These are phyloP conservation scores for Plenodomus tracheiphilus DNA, from an alignment of 2,329 filamentous ascomycete genomes.

Conservation along the genomic window DNA sequence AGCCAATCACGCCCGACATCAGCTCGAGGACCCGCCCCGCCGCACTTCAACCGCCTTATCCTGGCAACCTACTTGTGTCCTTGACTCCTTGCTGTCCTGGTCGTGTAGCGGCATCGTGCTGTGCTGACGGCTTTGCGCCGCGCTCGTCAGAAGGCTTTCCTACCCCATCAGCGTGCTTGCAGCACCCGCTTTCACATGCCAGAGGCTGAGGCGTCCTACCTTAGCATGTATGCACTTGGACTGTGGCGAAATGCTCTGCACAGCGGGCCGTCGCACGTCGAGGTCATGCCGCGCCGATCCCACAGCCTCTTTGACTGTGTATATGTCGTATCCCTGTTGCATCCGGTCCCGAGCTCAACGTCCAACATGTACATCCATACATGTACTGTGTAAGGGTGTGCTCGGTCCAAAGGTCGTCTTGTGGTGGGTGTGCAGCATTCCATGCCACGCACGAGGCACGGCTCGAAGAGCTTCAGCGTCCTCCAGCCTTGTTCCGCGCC, in stretches of 20 bases:
- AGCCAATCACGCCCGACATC: conserved; percentile 31
- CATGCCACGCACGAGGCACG: too few relatives aligned
- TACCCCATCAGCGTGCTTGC: conserved; percentile 9
- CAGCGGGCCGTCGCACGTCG: conserved; percentile 35
- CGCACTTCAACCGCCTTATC: conserved; percentile 30
- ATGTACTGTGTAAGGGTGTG: conserved; percentile 14
- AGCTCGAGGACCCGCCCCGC: conserved; percentile 18
- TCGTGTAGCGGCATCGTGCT: too few relatives aligned
- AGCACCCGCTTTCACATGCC: conserved; percentile 33
- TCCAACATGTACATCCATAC: conserved; percentile 1
- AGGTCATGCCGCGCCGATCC: conserved; percentile 30
- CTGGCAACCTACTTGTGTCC: conserved; percentile 20
- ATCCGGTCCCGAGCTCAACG: conserved; percentile 28
- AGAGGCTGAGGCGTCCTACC: conserved; percentile 23
- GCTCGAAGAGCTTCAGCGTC: conserved; percentile 3
- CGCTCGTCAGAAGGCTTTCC: conserved; percentile 16
- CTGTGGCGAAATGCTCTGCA: conserved; percentile 28
- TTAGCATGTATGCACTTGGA: neutral
- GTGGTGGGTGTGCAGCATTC: conserved; percentile 8
- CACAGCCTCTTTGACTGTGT: too few relatives aligned
- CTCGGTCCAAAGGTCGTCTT: conserved; percentile 6
- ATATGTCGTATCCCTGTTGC: conserved; percentile 27
- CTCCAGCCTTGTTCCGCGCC: too few relatives aligned
- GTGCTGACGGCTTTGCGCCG: conserved; percentile 15
- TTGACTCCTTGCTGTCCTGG: too few relatives aligned